phyloP scores from a whole-genome alignment of 257 asterid genomes.

The Gentiana dahurica region DNA sequence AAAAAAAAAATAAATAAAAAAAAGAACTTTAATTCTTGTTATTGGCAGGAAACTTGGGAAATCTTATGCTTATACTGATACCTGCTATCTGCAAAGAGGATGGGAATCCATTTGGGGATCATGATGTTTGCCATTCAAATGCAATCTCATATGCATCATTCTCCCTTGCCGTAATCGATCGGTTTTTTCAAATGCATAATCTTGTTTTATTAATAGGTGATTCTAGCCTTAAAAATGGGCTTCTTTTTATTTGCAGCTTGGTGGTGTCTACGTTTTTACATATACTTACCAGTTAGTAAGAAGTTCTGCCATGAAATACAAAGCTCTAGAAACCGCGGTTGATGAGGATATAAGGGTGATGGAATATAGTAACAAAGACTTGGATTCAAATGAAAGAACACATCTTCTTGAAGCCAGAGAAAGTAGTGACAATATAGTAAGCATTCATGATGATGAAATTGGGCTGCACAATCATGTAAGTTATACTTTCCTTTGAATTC shows the following conservation, averaged over 20 bases:
- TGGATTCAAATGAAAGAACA: constrained; percentile 36
- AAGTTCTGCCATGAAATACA: constrained; percentile 29
- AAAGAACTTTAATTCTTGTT: background rate
- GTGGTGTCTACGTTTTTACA: constrained; percentile 85
- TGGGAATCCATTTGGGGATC: constrained; percentile 78
- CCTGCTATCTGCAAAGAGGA: constrained; percentile 74
- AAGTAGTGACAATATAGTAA: constrained; percentile 3
- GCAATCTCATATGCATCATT: constrained; percentile 77
- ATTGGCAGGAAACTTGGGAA: constrained; percentile 67
- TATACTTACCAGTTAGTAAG: constrained; percentile 46
- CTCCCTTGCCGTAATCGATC: constrained; percentile 66
- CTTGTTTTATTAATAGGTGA: background rate
- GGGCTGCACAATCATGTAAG: constrained; percentile 20
- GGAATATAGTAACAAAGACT: constrained; percentile 43
- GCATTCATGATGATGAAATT: constrained; percentile 4
- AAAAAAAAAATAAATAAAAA: too few species aligned
- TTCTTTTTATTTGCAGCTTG: constrained; percentile 36
- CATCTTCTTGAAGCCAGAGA: constrained; percentile 31
- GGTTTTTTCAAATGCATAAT: background rate
- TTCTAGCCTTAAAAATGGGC: background rate
- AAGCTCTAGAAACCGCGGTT: constrained; percentile 20
- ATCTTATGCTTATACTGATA: constrained; percentile 53
- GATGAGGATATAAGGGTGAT: constrained; percentile 12
- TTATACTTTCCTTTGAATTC: background rate
- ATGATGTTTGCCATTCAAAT: constrained; percentile 26